Conservation (phyloP, 805 yeast species). For the Candida glaebosa region DNA sequence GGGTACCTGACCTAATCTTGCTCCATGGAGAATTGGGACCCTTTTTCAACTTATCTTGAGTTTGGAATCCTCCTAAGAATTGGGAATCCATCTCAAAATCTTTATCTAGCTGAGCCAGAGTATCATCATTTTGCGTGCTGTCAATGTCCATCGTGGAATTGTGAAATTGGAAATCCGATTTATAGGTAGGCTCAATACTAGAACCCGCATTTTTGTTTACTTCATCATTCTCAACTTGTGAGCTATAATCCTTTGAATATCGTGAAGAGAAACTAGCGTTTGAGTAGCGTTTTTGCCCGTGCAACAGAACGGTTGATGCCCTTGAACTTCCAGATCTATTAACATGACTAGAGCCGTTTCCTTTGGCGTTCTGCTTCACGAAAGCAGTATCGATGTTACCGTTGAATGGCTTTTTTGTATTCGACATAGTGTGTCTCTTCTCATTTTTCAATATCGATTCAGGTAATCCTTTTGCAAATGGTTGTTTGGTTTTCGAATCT, state of each 20-base stretch:
- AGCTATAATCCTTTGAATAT: neutral
- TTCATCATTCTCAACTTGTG: neutral
- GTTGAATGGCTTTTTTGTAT: no score
- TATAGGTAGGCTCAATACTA: no score
- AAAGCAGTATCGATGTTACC: no score
- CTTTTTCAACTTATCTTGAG: constrained; percentile 4
- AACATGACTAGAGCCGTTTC: no score
- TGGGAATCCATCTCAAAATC: constrained; percentile 13
- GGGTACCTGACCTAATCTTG: neutral
- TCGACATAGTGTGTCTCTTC: neutral
- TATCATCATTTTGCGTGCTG: constrained; percentile 14
- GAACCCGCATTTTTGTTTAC: no score
- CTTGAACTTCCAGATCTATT: no score
- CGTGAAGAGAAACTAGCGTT: neutral
- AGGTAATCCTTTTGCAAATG: no score
- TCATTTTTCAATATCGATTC: neutral
- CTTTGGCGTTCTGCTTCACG: neutral
- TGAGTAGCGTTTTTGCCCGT: neutral
- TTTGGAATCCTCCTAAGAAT: neutral
- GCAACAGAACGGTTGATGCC: no score
- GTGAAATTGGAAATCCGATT: constrained; percentile 2
- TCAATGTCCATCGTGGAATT: constrained; percentile 7
- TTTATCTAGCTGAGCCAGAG: constrained; percentile 16
- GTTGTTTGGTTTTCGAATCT: neutral
- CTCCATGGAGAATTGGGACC: constrained; percentile 1